Percentiles rank a stretch among this genome's conserved stretches.
phyloP scores from a whole-genome alignment of 768 basidiomycete species.

The Hypsizygus marmoreus region DNA sequence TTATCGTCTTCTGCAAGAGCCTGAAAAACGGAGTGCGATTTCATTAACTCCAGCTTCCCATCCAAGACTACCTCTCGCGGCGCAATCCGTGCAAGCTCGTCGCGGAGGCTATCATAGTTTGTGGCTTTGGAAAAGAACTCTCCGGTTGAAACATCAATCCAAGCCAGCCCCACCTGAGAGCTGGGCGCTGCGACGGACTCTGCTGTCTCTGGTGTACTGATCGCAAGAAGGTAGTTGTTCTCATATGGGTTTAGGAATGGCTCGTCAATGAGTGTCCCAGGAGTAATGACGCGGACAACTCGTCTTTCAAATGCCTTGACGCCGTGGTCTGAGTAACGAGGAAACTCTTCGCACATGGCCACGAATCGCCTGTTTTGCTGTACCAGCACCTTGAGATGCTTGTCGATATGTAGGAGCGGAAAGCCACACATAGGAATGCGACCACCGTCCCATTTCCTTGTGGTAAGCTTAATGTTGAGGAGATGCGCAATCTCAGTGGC shows the following conservation, averaged over 20 bases:
- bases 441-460: slow-evolving; percentile 69
- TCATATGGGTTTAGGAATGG: slow-evolving; percentile 82
- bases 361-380: slow-evolving; percentile 84
- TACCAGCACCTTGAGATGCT: slow-evolving; percentile 83
- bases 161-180: slow-evolving; percentile 76
- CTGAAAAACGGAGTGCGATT: slow-evolving; percentile 47
- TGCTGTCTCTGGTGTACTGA: slow-evolving; percentile 33
- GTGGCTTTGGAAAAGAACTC: slow-evolving; percentile 83
- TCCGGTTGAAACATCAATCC: slow-evolving; percentile 94
- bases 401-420: slow-evolving; percentile 81
- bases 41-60: slow-evolving; percentile 32
- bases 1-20: slow-evolving; percentile 55
- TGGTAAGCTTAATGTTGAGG: slow-evolving; percentile 82
- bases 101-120: slow-evolving; percentile 57
- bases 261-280: slow-evolving; percentile 93
- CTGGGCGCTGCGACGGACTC: slow-evolving; percentile 5
- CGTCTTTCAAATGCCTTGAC: slow-evolving; percentile 74
- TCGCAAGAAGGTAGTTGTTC: slow-evolving; percentile 87
- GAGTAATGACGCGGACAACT: slow-evolving; percentile 86
- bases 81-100: slow-evolving; percentile 78
- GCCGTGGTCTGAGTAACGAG: slow-evolving; percentile 44
- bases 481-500: slow-evolving; percentile 75
- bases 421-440: slow-evolving; percentile 89
- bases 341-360: slow-evolving; percentile 93
- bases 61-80: slow-evolving; percentile 84